Evolutionary conservation across 129 eudicot genomes (phyloP), one percentile per base, ranked within the genome.

Genomic region (Helichrysum umbraculigerum): DNA sequence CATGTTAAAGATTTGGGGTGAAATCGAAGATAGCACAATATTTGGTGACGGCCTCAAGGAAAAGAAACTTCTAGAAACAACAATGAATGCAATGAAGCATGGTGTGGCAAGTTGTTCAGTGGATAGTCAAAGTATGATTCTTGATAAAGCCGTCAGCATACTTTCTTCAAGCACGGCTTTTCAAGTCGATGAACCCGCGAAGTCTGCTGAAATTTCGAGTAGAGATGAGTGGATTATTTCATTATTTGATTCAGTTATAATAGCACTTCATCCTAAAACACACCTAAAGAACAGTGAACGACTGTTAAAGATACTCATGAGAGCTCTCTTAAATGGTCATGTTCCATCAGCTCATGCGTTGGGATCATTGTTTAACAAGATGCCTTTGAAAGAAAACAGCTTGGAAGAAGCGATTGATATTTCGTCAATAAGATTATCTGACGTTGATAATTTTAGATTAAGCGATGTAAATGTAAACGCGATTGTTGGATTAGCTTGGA

Each of bases 341-440:
- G 64, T 86, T 68, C 81, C 93, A 64, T 85, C 99, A 64, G 96
- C 96, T 89, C 97, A 94, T 81, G 99, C 96, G 6, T 81, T 94
- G 86, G 99, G 97, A 73, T 91, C 99, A 66, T 75, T 94, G 73
- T 83, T 91, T 50, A 94, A 94, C 83, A 94, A 94, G 69, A 80
- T 89, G 33, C 92, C 92, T 21, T 44, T 68, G 44, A 82, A 83
- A 70, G 81, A 35, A 50, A 58, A 29, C 58, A 71, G 71, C 71
- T 72, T 93, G 80, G 94, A 93, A 72, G 96, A 86, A 80, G 88
- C 88, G 37, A 29, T 91, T 65, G 89, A 81, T 33, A 66, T 81
- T 73, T 73, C 92, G 32, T 86, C 88, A 16, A 77, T n/a, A 42
- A 79, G 75, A 58, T 79, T 80, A 62, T 29, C 34, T 42, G 67